These are phyloP conservation scores for Ceratobasidium sp. DNA, from an alignment of 1,284 basidiomycete species.

Conservation along the genomic window DNA sequence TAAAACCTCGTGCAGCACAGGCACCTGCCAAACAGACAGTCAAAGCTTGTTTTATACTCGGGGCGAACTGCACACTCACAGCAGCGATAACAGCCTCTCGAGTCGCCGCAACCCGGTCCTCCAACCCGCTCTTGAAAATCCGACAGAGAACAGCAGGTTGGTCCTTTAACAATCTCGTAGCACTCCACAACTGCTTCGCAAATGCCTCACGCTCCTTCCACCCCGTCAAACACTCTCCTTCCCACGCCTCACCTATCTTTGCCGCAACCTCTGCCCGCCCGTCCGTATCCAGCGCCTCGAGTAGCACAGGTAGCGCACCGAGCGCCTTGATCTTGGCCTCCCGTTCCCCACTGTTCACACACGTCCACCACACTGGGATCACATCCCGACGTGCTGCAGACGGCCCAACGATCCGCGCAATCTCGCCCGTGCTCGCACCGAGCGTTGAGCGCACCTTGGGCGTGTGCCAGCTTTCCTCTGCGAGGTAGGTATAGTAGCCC, in stretches of 20 bases:
- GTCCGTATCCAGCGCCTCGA: constrained; percentile 64
- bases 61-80: constrained; percentile 61
- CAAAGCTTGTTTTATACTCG: background rate
- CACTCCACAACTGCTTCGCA: constrained; percentile 65
- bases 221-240: constrained; percentile 64
- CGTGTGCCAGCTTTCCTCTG: constrained; percentile 61
- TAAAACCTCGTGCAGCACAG: constrained; percentile 64
- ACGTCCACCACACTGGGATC: constrained; percentile 75
- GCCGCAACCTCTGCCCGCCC: constrained; percentile 66
- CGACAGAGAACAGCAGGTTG: constrained; percentile 51
- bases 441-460: constrained; percentile 77
- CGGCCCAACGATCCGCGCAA: constrained; percentile 85
- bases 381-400: constrained; percentile 77
- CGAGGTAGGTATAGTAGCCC: constrained; percentile 73
- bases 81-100: constrained; percentile 77
- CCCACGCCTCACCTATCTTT: constrained; percentile 71
- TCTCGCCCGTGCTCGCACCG: constrained; percentile 88
- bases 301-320: constrained; percentile 70
- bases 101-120: constrained; percentile 85
- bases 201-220: constrained; percentile 87
- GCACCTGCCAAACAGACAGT: constrained; percentile 61
- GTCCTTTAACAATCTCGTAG: constrained; percentile 59
- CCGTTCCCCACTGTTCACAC: constrained; percentile 66
- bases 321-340: constrained; percentile 78
- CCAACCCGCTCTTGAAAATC: constrained; percentile 58